Evolutionary conservation across 768 basidiomycete species (phyloP).

Genomic region (Phanerodontia chrysosporium): DNA sequence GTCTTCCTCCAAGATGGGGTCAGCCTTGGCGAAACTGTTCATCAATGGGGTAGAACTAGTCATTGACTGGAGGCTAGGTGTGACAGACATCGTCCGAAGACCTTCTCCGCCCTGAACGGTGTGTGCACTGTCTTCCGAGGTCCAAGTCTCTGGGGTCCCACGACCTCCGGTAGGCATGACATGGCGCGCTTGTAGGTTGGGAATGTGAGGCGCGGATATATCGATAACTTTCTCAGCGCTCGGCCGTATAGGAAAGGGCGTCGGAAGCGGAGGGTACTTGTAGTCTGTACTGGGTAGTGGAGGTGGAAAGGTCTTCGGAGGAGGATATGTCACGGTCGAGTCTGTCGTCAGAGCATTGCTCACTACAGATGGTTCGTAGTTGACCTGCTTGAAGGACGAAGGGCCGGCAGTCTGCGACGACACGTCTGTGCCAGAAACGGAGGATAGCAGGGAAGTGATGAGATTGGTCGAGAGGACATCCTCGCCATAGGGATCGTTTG

Average conservation of each 20-base stretch:
- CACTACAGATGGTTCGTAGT: conserved; percentile 13
- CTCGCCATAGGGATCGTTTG: conserved; percentile 53
- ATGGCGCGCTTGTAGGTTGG: background rate
- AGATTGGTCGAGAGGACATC: conserved; percentile 56
- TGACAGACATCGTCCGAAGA: conserved; percentile 2
- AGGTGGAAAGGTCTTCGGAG: conserved; percentile 6
- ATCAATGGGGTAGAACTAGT: conserved; percentile 14
- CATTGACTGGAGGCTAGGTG: conserved; percentile 7
- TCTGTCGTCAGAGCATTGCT: conserved; percentile 10
- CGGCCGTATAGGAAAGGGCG: background rate
- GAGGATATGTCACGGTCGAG: conserved; percentile 15
- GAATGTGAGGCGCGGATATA: background rate
- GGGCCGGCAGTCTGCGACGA: background rate
- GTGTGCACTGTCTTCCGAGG: background rate
- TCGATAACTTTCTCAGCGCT: background rate
- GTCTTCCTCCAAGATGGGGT: conserved; percentile 14
- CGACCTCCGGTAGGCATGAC: conserved; percentile 5
- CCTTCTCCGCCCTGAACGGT: background rate
- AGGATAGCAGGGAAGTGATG: conserved; percentile 50
- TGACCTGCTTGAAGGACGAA: conserved; percentile 2
- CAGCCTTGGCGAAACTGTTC: conserved; percentile 4
- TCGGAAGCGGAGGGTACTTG: conserved; percentile 3
- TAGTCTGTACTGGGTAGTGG: background rate
- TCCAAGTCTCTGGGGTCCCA: conserved; percentile 3
- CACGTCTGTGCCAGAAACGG: background rate